Conservation (phyloP, 129 eudicot genomes). For the Logfia minima region DNA sequence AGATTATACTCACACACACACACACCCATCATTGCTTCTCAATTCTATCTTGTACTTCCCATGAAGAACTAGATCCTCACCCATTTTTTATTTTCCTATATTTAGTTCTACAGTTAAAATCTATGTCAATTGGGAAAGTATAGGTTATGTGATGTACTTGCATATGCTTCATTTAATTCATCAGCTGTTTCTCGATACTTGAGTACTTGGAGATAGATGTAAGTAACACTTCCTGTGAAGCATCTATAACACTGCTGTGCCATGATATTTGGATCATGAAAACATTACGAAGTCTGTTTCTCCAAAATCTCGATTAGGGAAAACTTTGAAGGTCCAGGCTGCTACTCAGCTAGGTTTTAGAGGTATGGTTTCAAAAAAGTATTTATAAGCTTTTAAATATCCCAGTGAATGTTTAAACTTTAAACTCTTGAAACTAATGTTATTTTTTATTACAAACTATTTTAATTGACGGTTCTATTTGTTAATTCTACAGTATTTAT, state of each 20-base stretch:
- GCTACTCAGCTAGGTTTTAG: not conserved
- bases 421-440: not conserved
- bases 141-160: slow-evolving; percentile 15
- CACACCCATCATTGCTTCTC: not conserved
- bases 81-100: not conserved
- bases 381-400: not conserved
- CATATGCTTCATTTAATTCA: not conserved
- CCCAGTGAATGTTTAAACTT: not conserved
- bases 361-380: not conserved
- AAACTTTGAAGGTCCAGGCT: not conserved
- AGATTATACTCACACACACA: not conserved
- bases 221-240: not conserved
- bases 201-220: not conserved
- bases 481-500: no score
- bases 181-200: not conserved
- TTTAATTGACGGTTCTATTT: no score
- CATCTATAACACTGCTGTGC: not conserved
- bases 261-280: not conserved
- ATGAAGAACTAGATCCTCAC: not conserved
- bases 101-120: not conserved
- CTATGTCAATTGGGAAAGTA: not conserved
- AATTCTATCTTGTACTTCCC: slow-evolving; percentile 2
- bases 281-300: not conserved
- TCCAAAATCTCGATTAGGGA: not conserved
- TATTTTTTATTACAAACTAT: not conserved